Evolutionary conservation across 352 stramenopile genomes (phyloP).

Genomic region (Phytopythium sindhum): DNA sequence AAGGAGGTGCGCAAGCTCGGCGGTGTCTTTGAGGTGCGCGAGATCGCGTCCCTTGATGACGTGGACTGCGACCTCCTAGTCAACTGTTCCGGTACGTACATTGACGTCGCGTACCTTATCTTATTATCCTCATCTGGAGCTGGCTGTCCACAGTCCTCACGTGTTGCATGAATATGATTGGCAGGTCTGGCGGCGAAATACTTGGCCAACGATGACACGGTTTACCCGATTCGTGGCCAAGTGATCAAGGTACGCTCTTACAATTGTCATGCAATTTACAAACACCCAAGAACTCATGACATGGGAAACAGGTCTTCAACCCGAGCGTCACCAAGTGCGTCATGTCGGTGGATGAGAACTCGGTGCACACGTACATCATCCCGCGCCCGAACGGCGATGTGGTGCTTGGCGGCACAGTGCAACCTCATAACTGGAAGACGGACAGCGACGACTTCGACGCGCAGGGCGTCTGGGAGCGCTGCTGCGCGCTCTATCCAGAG

Average conservation of each 20-base stretch:
- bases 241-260: constrained; percentile 36
- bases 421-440: constrained; percentile 52
- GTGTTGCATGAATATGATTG: not conserved
- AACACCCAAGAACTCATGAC: not conserved
- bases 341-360: constrained; percentile 39
- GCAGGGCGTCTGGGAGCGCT: constrained; percentile 48
- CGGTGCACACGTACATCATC: constrained; percentile 66
- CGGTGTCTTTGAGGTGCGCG: constrained; percentile 47
- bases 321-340: constrained; percentile 44
- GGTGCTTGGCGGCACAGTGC: constrained; percentile 59
- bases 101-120: too few relatives aligned
- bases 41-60: constrained; percentile 28
- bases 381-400: constrained; percentile 55
- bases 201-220: constrained; percentile 35
- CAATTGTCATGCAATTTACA: not conserved
- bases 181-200: constrained; percentile 38
- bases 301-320: constrained; percentile 31
- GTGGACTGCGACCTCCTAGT: constrained; percentile 50
- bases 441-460: constrained; percentile 38
- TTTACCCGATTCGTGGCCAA: constrained; percentile 61
- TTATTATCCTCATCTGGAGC: too few relatives aligned
- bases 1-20: constrained; percentile 40
- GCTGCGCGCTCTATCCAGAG: constrained; percentile 33
- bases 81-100: constrained; percentile 48
- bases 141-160: not conserved